These are phyloP conservation scores for Colletotrichum paranaense DNA, from an alignment of 2,329 filamentous ascomycete genomes.

Conservation along the genomic window DNA sequence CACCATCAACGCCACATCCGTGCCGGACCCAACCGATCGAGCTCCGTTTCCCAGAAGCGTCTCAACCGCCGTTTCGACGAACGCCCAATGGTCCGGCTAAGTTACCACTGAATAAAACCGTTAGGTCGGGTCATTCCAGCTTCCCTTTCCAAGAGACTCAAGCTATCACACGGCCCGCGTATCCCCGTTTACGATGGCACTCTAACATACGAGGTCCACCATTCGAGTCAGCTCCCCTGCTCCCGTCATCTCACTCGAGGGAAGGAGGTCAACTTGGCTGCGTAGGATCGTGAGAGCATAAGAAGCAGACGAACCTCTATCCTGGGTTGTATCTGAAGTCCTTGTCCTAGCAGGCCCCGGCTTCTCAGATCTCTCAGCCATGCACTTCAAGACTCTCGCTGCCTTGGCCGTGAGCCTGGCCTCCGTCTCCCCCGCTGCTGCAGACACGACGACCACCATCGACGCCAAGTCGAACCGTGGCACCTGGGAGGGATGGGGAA, in stretches of 20 bases:
- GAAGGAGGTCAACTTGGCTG: background rate
- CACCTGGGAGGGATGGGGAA: conserved; percentile 57
- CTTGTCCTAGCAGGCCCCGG: background rate
- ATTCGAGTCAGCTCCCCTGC: conserved; percentile 25
- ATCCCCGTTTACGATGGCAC: conserved; percentile 15
- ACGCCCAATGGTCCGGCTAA: background rate
- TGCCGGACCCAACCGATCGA: background rate
- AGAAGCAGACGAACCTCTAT: no score
- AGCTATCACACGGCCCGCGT: background rate
- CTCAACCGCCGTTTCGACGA: background rate
- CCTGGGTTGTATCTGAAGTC: background rate
- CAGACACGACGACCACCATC: conserved; percentile 22
- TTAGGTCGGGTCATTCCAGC: background rate
- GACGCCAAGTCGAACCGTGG: conserved; percentile 47
- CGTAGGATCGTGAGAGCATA: background rate
- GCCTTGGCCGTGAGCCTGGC: conserved; percentile 17
- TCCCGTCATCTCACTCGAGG: background rate
- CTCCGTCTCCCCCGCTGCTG: background rate
- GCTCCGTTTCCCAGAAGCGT: background rate
- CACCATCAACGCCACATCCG: background rate
- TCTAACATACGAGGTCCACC: background rate
- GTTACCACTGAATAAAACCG: background rate
- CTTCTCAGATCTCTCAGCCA: background rate
- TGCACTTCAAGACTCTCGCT: conserved; percentile 17
- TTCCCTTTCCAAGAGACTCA: background rate